phyloP scores from a whole-genome alignment of 2,329 filamentous ascomycete species.

The Xenoacremonium recifei region DNA sequence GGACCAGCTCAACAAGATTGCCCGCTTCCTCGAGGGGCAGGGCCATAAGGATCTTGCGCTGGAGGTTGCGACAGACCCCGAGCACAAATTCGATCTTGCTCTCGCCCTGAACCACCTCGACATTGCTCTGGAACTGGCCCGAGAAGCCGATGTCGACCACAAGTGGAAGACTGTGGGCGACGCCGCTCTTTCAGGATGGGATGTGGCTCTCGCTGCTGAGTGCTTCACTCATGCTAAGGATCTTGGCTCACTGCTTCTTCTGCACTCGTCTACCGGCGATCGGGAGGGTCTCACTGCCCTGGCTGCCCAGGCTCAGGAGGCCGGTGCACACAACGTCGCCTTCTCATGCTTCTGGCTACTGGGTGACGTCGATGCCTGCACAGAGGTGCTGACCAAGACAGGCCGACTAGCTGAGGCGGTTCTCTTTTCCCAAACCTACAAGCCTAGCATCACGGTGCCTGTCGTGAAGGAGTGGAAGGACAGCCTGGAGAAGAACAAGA shows the following conservation, averaged over 20 bases:
- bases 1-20: conserved; percentile 98
- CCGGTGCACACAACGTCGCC: conserved; percentile 85
- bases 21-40: conserved; percentile 94
- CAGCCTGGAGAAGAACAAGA: conserved; percentile 78
- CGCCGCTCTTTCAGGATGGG: conserved; percentile 81
- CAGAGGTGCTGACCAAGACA: conserved; percentile 76
- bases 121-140: conserved; percentile 81
- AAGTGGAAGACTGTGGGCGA: conserved; percentile 99
- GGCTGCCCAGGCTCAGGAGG: conserved; percentile 70
- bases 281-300: conserved; percentile 70
- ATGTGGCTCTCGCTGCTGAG: conserved; percentile 83
- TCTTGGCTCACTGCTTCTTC: conserved; percentile 79
- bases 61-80: conserved; percentile 88
- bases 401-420: conserved; percentile 81
- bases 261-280: conserved; percentile 85
- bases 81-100: conserved; percentile 95
- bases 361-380: conserved; percentile 77
- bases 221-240: conserved; percentile 93
- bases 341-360: conserved; percentile 90
- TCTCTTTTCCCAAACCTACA: conserved; percentile 93
- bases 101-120: conserved; percentile 79
- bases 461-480: conserved; percentile 81
- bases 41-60: conserved; percentile 95
- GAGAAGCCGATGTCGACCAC: conserved; percentile 83
- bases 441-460: conserved; percentile 69